A percentile compares a stretch with the other conserved stretches of the same genome.
Evolutionary conservation across 169 alveolate genomes (phyloP).

Genomic region (Eimeria acervulina): DNA sequence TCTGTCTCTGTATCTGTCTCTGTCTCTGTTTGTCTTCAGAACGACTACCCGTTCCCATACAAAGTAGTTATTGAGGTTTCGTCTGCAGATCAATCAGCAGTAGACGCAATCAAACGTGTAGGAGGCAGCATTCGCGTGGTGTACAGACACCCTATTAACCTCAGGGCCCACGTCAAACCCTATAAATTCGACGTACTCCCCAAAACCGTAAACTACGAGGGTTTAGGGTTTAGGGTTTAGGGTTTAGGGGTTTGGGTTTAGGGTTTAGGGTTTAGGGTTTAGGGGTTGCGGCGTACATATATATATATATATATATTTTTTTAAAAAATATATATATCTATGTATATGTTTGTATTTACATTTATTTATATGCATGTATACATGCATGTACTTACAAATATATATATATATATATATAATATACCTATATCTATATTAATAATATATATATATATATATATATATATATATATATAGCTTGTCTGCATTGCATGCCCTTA

Average conservation of each 20-base stretch:
- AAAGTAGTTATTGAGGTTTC: constrained; percentile 93
- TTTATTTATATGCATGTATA: too few relatives aligned
- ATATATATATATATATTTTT: too few relatives aligned
- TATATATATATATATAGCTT: too few relatives aligned
- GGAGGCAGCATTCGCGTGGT: constrained; percentile 93
- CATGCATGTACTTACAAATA: too few relatives aligned
- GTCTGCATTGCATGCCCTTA: too few relatives aligned
- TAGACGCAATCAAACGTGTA: constrained; percentile 92
- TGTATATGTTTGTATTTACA: too few relatives aligned
- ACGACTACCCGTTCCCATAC: constrained; percentile 95
- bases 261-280: constrained; percentile 21
- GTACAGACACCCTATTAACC: constrained; percentile 90
- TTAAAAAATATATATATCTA: too few relatives aligned
- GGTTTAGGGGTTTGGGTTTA: background rate
- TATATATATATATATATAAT: too few relatives aligned
- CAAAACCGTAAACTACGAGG: constrained; percentile 84
- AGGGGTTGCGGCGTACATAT: background rate
- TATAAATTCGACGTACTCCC: constrained; percentile 92
- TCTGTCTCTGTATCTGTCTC: too few relatives aligned
- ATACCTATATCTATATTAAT: too few relatives aligned
- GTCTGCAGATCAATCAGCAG: constrained; percentile 94
- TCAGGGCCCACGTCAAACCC: constrained; percentile 94
- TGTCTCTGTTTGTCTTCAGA: constrained; percentile 74
- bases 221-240: background rate
- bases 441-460: too few relatives aligned